These are phyloP conservation scores for Clonostachys rhizophaga DNA, from an alignment of 2,329 filamentous ascomycete species.

Conservation along the genomic window DNA sequence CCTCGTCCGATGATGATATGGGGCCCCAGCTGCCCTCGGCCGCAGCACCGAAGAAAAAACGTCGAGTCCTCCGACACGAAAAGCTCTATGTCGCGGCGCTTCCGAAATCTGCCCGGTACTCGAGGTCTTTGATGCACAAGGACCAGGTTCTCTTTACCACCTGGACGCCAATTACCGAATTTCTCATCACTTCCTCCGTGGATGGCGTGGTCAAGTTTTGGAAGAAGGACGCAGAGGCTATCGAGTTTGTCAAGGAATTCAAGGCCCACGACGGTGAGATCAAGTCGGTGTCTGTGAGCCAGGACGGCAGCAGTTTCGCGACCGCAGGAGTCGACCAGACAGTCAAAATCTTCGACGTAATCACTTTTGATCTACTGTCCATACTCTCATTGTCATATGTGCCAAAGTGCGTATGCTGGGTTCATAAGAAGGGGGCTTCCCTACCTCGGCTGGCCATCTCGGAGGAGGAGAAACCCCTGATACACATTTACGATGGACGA, in stretches of 20 bases:
- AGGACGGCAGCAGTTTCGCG: constrained; percentile 89
- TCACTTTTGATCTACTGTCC: constrained; percentile 82
- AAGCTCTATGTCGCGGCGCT: constrained; percentile 91
- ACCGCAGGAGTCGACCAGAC: constrained; percentile 77
- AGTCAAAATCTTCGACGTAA: constrained; percentile 75
- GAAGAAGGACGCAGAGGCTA: constrained; percentile 88
- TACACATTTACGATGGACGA: constrained; percentile 84
- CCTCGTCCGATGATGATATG: constrained; percentile 87
- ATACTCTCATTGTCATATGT: constrained; percentile 74
- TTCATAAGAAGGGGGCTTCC: constrained; percentile 84
- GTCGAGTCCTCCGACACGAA: constrained; percentile 85
- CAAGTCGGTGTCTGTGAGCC: constrained; percentile 75
- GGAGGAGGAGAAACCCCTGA: constrained; percentile 64
- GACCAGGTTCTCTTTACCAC: constrained; percentile 87
- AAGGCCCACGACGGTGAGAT: constrained; percentile 85
- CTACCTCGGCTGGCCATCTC: constrained; percentile 82
- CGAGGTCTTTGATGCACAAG: constrained; percentile 97
- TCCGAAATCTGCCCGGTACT: constrained; percentile 77
- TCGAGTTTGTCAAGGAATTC: constrained; percentile 99
- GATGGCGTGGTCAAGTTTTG: constrained; percentile 99
- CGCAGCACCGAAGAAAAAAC: constrained; percentile 81
- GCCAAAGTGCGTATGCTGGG: constrained; percentile 84
- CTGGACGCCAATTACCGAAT: constrained; percentile 87
- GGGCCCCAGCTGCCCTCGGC: constrained; percentile 84
- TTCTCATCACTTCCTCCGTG: constrained; percentile 87